Percentiles rank a stretch among this genome's conserved stretches.
These are phyloP conservation scores for Aspergillus bertholletiae DNA, from an alignment of 495 filamentous ascomycete species.

Conservation along the genomic window DNA sequence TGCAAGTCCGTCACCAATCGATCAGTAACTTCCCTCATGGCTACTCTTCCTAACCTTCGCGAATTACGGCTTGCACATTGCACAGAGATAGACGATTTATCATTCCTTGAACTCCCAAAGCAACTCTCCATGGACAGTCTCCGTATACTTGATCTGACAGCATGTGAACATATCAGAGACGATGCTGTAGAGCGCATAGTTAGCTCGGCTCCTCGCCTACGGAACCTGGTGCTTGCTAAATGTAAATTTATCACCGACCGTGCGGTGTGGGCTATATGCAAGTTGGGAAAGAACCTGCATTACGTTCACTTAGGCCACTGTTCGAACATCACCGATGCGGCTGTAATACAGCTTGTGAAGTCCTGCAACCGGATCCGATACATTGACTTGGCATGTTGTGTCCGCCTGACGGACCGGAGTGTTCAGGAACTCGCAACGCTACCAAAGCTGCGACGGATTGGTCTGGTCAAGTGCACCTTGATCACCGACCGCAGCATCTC, in stretches of 20 bases:
- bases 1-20: slow-evolving; percentile 76
- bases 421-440: slow-evolving; percentile 81
- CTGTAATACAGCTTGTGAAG: slow-evolving; percentile 77
- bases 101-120: slow-evolving; percentile 77
- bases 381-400: slow-evolving; percentile 94
- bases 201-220: slow-evolving; percentile 76
- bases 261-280: slow-evolving; percentile 80
- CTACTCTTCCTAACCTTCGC: slow-evolving; percentile 72
- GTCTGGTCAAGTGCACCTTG: slow-evolving; percentile 84
- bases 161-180: slow-evolving; percentile 77
- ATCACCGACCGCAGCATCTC: slow-evolving; percentile 89
- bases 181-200: slow-evolving; percentile 84
- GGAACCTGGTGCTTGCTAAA: slow-evolving; percentile 92
- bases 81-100: slow-evolving; percentile 72
- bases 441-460: slow-evolving; percentile 90
- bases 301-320: slow-evolving; percentile 96
- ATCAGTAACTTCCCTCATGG: slow-evolving; percentile 73
- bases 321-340: slow-evolving; percentile 79
- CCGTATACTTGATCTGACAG: slow-evolving; percentile 90
- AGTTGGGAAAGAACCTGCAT: slow-evolving; percentile 91
- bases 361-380: slow-evolving; percentile 92
- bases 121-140: slow-evolving; percentile 74
- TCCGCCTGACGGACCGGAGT: slow-evolving; percentile 80
- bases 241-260: slow-evolving; percentile 89
- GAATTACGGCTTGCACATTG: slow-evolving; percentile 87